A percentile compares a stretch with the other conserved stretches of the same genome.
Evolutionary conservation across 2,329 filamentous ascomycete species (phyloP).

Genomic region (Epichloe sibirici): DNA sequence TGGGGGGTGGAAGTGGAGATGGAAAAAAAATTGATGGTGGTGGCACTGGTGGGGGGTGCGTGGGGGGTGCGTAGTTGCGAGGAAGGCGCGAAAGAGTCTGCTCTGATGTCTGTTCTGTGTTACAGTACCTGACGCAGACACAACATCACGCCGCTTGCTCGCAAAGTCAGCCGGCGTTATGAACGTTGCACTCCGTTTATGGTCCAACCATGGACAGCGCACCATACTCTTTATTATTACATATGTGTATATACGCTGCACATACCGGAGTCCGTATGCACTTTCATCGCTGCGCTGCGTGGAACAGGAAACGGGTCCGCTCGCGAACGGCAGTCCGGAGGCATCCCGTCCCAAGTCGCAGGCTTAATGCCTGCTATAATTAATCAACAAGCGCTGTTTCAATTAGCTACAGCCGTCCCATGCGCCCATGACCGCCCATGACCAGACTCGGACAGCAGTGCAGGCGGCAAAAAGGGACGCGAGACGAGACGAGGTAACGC

Average conservation of each 20-base stretch:
- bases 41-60: neutral
- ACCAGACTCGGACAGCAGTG: too few species aligned
- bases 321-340: neutral
- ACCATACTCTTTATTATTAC: too few species aligned
- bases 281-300: too few species aligned
- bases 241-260: neutral
- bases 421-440: too few species aligned
- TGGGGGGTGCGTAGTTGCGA: too few species aligned
- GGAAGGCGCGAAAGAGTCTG: too few species aligned
- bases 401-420: too few species aligned
- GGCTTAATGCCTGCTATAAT: too few species aligned
- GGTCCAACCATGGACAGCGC: neutral
- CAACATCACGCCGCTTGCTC: neutral
- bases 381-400: too few species aligned
- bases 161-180: neutral
- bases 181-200: neutral
- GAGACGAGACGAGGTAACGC: too few species aligned
- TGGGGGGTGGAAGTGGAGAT: neutral
- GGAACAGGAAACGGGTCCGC: neutral
- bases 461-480: too few species aligned
- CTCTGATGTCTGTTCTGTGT: neutral
- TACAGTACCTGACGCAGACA: neutral
- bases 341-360: neutral
- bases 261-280: too few species aligned
- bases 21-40: neutral